Conservation (phyloP, 805 yeast species). For the Candida rishiriensis region DNA sequence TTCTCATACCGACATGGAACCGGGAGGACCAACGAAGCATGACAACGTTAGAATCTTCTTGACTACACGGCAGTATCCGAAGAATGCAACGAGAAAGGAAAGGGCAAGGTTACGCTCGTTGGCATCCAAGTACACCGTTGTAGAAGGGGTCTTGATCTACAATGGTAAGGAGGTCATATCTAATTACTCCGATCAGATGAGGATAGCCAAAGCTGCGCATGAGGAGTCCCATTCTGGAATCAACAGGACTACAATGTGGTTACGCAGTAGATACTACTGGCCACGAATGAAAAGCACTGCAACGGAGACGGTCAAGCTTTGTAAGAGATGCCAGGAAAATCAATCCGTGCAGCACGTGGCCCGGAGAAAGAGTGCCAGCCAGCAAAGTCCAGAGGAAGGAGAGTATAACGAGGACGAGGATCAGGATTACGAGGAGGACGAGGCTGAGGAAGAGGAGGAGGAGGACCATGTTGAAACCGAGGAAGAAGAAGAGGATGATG, state of each 20-base stretch:
- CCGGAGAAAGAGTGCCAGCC: constrained; percentile 16
- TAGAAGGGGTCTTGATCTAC: constrained; percentile 68
- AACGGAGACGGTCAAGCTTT: constrained; percentile 68
- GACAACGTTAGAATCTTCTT: constrained; percentile 75
- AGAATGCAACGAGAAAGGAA: constrained; percentile 74
- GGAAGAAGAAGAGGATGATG: not conserved
- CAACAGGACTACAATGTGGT: constrained; percentile 74
- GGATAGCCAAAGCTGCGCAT: constrained; percentile 71
- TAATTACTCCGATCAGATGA: constrained; percentile 68
- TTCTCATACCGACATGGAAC: constrained; percentile 32
- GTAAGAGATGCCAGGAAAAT: constrained; percentile 44
- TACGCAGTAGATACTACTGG: constrained; percentile 87
- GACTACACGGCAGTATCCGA: constrained; percentile 84
- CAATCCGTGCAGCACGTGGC: no score
- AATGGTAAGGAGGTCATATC: constrained; percentile 81
- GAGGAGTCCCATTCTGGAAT: constrained; percentile 73
- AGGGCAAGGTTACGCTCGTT: constrained; percentile 80
- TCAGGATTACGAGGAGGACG: not conserved
- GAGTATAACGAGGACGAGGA: not conserved
- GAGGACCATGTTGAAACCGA: not conserved
- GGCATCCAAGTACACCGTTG: constrained; percentile 70
- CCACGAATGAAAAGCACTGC: constrained; percentile 85
- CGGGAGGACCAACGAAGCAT: constrained; percentile 46
- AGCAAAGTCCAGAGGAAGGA: not conserved
- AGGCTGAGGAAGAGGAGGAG: not conserved